phyloP scores from a whole-genome alignment of 805 yeast species.

The Ogataea paraovalis region DNA sequence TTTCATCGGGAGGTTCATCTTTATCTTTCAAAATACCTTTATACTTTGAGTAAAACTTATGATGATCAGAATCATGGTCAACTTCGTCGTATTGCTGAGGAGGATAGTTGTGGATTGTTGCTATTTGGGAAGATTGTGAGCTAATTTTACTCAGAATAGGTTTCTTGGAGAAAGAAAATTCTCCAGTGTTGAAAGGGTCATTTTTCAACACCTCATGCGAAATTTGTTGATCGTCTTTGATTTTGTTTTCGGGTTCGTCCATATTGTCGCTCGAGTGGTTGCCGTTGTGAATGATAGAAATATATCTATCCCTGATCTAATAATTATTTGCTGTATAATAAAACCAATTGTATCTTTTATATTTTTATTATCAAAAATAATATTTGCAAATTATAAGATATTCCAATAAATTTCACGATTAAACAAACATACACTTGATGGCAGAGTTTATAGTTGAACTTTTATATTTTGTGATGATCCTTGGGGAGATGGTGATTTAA shows the following conservation, averaged over 20 bases:
- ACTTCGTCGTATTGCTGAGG: slow-evolving; percentile 29
- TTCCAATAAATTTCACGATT: too few species aligned
- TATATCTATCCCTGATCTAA: background rate
- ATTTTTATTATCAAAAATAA: too few species aligned
- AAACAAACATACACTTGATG: too few species aligned
- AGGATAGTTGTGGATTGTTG: slow-evolving; percentile 27
- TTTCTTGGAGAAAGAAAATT: slow-evolving; percentile 30
- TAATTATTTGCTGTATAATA: too few species aligned
- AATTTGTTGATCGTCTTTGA: background rate
- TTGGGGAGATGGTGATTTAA: too few species aligned
- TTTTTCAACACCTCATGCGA: background rate
- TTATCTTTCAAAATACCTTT: slow-evolving; percentile 29
- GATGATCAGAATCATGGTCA: slow-evolving; percentile 28
- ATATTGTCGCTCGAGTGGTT: background rate
- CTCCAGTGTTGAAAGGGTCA: slow-evolving; percentile 1
- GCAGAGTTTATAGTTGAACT: too few species aligned
- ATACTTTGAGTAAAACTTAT: slow-evolving; percentile 27
- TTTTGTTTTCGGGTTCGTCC: background rate
- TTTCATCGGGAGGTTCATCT: slow-evolving; percentile 27
- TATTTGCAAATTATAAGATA: too few species aligned
- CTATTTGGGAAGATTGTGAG: slow-evolving; percentile 26
- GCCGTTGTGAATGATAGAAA: too few species aligned
- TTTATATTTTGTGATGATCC: too few species aligned
- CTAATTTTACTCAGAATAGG: slow-evolving; percentile 17
- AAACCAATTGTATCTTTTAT: too few species aligned